Conservation (phyloP, 306 rosid genomes). For the Cicer arietinum region DNA sequence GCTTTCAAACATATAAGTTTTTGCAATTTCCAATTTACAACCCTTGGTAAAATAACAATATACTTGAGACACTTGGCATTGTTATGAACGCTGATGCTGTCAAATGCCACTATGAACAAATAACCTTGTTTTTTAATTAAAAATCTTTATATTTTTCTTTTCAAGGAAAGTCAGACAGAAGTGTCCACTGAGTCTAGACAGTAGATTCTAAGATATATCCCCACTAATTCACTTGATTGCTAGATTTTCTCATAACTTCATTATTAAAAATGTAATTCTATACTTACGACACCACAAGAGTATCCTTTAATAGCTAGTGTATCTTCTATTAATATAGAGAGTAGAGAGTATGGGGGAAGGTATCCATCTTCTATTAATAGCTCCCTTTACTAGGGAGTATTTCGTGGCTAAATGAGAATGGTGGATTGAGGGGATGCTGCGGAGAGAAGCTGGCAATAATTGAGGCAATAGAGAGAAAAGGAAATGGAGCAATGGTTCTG, state of each 20-base stretch:
- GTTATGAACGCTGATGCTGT: conserved; percentile 6
- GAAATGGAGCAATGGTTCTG: neutral
- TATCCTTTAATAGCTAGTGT: conserved; percentile 1
- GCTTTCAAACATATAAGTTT: neutral
- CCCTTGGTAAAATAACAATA: conserved; percentile 13
- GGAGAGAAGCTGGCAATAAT: neutral
- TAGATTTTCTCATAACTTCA: neutral
- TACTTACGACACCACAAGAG: neutral
- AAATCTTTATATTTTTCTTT: conserved; percentile 9
- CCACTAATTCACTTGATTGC: conserved; percentile 16
- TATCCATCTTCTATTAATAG: neutral
- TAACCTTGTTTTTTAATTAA: neutral
- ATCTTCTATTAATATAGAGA: neutral
- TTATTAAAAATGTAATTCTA: conserved; percentile 1
- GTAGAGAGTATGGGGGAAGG: neutral
- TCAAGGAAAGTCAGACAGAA: conserved; percentile 9
- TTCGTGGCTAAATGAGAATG: neutral
- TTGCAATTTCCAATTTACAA: conserved; percentile 1
- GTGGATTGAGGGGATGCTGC: neutral
- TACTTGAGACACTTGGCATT: neutral
- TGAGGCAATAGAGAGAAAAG: neutral
- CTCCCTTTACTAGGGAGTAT: neutral
- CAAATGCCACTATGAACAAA: neutral
- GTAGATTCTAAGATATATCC: conserved; percentile 8
- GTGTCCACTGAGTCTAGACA: neutral